Conservation (phyloP, 441 rosid genomes). For the Euphorbia schlechtendalii region DNA sequence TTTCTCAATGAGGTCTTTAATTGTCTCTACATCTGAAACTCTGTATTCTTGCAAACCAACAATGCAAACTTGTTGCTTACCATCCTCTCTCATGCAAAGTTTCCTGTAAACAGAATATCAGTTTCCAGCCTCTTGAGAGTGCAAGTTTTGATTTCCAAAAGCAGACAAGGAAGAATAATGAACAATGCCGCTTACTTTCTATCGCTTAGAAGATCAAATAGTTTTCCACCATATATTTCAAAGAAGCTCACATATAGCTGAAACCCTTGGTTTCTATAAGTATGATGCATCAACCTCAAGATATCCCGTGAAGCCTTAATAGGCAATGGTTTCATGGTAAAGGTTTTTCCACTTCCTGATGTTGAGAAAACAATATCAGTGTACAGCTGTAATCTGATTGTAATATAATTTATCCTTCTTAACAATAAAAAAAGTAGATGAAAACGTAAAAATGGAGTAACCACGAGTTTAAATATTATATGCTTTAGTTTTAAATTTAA, state of each 20-base stretch:
- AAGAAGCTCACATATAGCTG: conserved; percentile 92
- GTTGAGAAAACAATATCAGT: conserved; percentile 19
- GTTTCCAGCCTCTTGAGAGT: conserved; percentile 19
- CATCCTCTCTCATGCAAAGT: conserved; percentile 98
- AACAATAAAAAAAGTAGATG: not conserved
- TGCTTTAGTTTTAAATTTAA: not conserved
- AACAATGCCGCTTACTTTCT: conserved; percentile 59
- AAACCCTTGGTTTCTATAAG: conserved; percentile 84
- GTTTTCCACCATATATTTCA: conserved; percentile 96
- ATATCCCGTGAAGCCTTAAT: conserved; percentile 89
- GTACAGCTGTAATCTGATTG: conserved; percentile 5
- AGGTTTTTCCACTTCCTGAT: conserved; percentile 97
- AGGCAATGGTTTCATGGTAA: conserved; percentile 94
- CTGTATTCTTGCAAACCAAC: conserved; percentile 93
- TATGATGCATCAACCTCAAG: conserved; percentile 88
- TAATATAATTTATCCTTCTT: not conserved
- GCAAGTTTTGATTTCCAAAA: conserved; percentile 12
- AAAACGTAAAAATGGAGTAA: not conserved
- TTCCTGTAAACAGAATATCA: conserved; percentile 47
- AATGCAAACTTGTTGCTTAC: conserved; percentile 98
- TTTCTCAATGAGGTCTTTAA: conserved; percentile 88
- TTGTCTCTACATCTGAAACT: conserved; percentile 87
- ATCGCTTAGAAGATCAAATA: conserved; percentile 83
- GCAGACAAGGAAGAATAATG: conserved; percentile 11
- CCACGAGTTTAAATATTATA: not conserved